phyloP scores from a whole-genome alignment of 768 basidiomycete genomes.

The Mycena albidolilacea region DNA sequence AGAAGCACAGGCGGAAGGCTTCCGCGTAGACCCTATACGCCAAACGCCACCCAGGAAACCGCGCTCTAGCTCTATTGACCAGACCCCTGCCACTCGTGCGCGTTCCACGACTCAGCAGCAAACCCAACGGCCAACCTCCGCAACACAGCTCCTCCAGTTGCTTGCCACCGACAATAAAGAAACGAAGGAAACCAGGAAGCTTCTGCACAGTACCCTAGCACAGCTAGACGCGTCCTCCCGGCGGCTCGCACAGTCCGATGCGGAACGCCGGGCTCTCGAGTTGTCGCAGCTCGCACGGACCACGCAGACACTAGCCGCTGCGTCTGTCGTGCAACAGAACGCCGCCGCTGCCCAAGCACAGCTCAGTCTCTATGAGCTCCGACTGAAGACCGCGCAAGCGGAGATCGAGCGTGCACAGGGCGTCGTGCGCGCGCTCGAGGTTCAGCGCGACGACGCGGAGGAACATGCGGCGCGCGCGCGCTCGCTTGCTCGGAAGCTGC shows the following conservation, averaged over 20 bases:
- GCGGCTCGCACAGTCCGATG: slow-evolving; percentile 18
- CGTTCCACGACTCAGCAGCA: slow-evolving; percentile 15
- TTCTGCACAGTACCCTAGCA: slow-evolving; percentile 18
- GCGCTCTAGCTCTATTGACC: slow-evolving; percentile 9
- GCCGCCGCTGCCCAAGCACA: slow-evolving; percentile 32
- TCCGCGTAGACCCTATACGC: slow-evolving; percentile 5
- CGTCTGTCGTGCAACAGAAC: slow-evolving; percentile 18
- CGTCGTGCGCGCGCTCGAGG: slow-evolving; percentile 22
- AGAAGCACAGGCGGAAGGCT: slow-evolving; percentile 30
- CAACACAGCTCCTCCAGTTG: slow-evolving; percentile 16
- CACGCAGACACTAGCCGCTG: slow-evolving; percentile 2
- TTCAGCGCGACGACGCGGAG: slow-evolving; percentile 33
- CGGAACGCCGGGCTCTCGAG: slow-evolving; percentile 25
- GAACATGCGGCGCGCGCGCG: slow-evolving; percentile 56
- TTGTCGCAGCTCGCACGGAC: slow-evolving; percentile 13
- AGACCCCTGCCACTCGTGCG: neutral
- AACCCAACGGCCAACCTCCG: slow-evolving; percentile 14
- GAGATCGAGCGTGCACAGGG: slow-evolving; percentile 23
- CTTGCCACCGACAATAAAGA: slow-evolving; percentile 17
- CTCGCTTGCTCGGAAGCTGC: slow-evolving; percentile 67
- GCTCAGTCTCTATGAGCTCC: slow-evolving; percentile 21
- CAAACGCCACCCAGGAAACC: slow-evolving; percentile 7
- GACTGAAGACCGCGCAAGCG: slow-evolving; percentile 25
- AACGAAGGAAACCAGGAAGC: slow-evolving; percentile 7
- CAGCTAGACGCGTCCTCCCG: slow-evolving; percentile 31